Base-by-base conservation (phyloP, 192 early-diverging fungal species). In the Hyaloraphidium curvatum region DNA sequence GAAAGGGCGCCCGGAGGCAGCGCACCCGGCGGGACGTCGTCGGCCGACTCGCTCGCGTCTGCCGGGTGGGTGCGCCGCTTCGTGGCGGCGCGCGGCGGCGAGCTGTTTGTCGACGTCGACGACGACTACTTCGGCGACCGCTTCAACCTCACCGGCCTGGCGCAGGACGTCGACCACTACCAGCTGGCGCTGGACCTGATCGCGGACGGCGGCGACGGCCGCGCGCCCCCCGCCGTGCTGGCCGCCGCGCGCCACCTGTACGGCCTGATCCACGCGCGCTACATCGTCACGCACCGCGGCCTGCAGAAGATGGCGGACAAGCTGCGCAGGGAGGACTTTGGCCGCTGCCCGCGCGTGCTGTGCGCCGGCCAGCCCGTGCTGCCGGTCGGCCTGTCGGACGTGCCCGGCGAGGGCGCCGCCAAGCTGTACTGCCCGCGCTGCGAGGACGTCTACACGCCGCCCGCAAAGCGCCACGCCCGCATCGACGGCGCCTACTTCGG, bases 61-160 rank as follows among this genome's bases (percentile, higher is more conserved):
- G 43, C 43, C 43, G 5, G 22, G 70, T 95, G 91, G 90, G 78
- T 91, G 39, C 90, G 96, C 63, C 89, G 87, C 86, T 98, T 96
- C 61, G 77, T 82, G 56, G 73, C 73, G 23, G 77, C 80, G 28
- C 86, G 87, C 55, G 95, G 92, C 40, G 91, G 95, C 62, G 95
- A 98, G 63, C 89, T 91, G 62, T 96, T 91, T 73, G 95, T 89
- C 68, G 86, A 91, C 41, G 84, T 98, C n/a, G 95, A 98, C 62
- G 87, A 89, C 59, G 91, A 94, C 13, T 98, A 89, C 65, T 88
- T 98, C 51, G 67, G 85, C 51, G 95, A 98, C 72, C 72, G 88
- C 35, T 98, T 98, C 76, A 98, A 98, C 63, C 70, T 98, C 55
- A 93, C 95, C 1, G 91, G 91, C 25, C 72, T 98, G 31, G 80